A percentile compares a stretch with the other conserved stretches of the same genome.
Conservation (phyloP, 1,284 basidiomycete genomes). For the Thelephora terrestris region DNA sequence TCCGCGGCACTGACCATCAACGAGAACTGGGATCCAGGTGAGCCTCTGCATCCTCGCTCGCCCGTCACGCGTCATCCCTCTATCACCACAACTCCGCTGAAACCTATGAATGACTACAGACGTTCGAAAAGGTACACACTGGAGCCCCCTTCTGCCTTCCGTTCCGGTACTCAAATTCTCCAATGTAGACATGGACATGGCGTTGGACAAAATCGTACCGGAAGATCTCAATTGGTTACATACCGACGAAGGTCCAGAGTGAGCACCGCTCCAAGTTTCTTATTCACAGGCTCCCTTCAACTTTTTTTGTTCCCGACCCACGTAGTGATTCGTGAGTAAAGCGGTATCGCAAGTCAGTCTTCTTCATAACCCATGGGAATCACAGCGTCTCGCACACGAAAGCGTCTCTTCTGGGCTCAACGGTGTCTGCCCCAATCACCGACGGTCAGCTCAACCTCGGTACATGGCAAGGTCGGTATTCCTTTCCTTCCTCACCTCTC, state of each 20-base stretch:
- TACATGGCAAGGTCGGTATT: conserved; percentile 74
- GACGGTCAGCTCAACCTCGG: conserved; percentile 75
- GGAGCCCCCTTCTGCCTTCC: conserved; percentile 3
- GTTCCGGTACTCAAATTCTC: conserved; percentile 8
- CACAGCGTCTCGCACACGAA: conserved; percentile 84
- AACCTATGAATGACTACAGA: conserved; percentile 26
- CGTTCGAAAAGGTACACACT: conserved; percentile 42
- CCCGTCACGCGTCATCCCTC: conserved; percentile 5
- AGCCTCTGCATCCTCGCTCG: conserved; percentile 5
- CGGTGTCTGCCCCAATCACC: conserved; percentile 80
- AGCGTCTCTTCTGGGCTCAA: conserved; percentile 72
- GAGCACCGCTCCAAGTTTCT: too few relatives aligned
- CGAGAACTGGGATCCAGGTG: conserved; percentile 74
- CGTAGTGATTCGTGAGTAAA: conserved; percentile 59
- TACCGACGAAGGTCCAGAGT: conserved; percentile 88
- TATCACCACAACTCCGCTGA: background rate
- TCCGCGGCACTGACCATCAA: conserved; percentile 84
- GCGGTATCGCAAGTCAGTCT: background rate
- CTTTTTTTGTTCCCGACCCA: background rate
- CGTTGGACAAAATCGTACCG: conserved; percentile 80
- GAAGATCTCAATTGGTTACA: conserved; percentile 83
- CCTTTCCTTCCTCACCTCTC: background rate
- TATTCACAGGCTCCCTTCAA: too few relatives aligned
- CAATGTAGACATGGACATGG: conserved; percentile 69
- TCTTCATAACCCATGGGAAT: background rate